These are phyloP conservation scores for Quillaja saponaria DNA, from an alignment of 306 rosid species.

Conservation along the genomic window DNA sequence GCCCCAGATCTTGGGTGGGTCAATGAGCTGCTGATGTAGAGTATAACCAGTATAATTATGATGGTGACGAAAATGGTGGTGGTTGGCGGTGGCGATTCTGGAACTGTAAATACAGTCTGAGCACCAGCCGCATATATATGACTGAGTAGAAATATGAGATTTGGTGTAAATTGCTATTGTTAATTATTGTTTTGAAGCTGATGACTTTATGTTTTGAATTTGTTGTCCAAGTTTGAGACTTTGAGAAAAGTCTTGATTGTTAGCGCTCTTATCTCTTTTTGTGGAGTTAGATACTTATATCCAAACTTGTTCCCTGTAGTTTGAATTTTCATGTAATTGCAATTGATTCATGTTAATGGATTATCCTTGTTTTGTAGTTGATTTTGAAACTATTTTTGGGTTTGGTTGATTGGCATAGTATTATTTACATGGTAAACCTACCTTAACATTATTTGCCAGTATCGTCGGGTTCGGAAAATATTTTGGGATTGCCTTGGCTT, in stretches of 20 bases:
- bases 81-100: background rate
- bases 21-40: slow-evolving; percentile 77
- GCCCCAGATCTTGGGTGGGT: slow-evolving; percentile 91
- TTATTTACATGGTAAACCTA: slow-evolving; percentile 39
- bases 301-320: no score
- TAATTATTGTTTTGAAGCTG: slow-evolving; percentile 27
- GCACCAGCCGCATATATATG: slow-evolving; percentile 33
- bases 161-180: slow-evolving; percentile 37
- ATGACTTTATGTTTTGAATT: slow-evolving; percentile 33
- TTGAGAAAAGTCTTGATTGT: slow-evolving; percentile 2
- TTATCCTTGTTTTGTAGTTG: background rate
- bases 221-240: slow-evolving; percentile 16
- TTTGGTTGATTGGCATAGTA: no score
- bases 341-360: slow-evolving; percentile 6
- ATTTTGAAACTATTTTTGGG: background rate
- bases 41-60: slow-evolving; percentile 2
- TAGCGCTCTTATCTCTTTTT: slow-evolving; percentile 7
- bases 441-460: slow-evolving; percentile 2
- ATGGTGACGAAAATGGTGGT: slow-evolving; percentile 21
- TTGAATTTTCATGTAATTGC: slow-evolving; percentile 21
- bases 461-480: slow-evolving; percentile 14
- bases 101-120: slow-evolving; percentile 49
- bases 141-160: slow-evolving; percentile 15
- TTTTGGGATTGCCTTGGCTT: slow-evolving; percentile 17
- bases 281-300: slow-evolving; percentile 13